Percentiles rank a stretch among this genome's conserved stretches.
phyloP scores from a whole-genome alignment of 2,329 filamentous ascomycete species.

The Taxawa tesnikishii region DNA sequence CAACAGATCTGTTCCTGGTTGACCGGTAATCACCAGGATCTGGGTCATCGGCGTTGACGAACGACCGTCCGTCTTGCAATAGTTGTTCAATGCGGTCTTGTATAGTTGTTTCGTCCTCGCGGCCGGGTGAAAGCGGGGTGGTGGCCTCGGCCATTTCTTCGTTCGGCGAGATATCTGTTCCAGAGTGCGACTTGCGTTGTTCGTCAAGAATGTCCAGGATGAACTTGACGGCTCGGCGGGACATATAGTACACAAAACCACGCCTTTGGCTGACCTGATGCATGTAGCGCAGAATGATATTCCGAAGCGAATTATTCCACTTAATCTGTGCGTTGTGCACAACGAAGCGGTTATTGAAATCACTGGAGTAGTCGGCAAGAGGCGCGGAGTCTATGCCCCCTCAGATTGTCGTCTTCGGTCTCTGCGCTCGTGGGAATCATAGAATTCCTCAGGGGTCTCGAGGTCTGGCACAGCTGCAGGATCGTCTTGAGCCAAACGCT shows the following conservation, averaged over 20 bases:
- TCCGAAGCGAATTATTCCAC: slow-evolving; percentile 93
- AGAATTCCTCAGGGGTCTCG: slow-evolving; percentile 32
- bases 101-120: slow-evolving; percentile 54
- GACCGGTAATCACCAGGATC: slow-evolving; percentile 18
- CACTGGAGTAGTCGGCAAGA: slow-evolving; percentile 72
- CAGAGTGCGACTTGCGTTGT: slow-evolving; percentile 58
- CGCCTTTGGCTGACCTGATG: slow-evolving; percentile 93
- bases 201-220: slow-evolving; percentile 96
- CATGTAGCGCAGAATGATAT: slow-evolving; percentile 93
- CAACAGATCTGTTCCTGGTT: background rate
- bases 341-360: slow-evolving; percentile 97
- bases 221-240: slow-evolving; percentile 89
- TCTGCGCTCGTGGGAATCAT: slow-evolving; percentile 41
- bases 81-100: slow-evolving; percentile 80
- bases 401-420: slow-evolving; percentile 24
- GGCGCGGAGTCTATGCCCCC: slow-evolving; percentile 49
- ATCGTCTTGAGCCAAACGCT: slow-evolving; percentile 45
- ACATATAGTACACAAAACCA: slow-evolving; percentile 97
- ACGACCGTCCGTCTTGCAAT: slow-evolving; percentile 70
- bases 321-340: slow-evolving; percentile 96
- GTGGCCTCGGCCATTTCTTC: slow-evolving; percentile 3
- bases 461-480: slow-evolving; percentile 31
- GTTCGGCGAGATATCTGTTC: slow-evolving; percentile 1
- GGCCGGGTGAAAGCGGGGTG: slow-evolving; percentile 25
- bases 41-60: slow-evolving; percentile 60